Evolutionary conservation across 768 basidiomycete species (phyloP).

Genomic region (Trametes maxima): DNA sequence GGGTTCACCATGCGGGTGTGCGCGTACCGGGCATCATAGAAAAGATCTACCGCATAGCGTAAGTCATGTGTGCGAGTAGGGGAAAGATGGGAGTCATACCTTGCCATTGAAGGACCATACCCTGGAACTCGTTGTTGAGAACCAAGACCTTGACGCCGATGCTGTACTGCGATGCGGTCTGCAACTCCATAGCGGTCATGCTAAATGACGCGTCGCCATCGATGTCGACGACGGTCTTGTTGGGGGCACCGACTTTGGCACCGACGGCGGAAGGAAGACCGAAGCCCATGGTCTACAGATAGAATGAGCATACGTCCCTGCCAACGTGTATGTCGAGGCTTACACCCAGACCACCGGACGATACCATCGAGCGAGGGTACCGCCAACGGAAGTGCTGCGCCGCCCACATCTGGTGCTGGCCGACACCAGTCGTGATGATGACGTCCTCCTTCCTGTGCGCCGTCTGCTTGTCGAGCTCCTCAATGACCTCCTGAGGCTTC

Average conservation of each 20-base stretch:
- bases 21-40: slow-evolving; percentile 96
- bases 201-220: slow-evolving; percentile 98
- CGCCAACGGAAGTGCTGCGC: slow-evolving; percentile 94
- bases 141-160: slow-evolving; percentile 96
- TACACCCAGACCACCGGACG: slow-evolving; percentile 93
- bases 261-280: slow-evolving; percentile 94
- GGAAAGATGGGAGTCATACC: slow-evolving; percentile 47
- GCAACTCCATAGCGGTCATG: slow-evolving; percentile 99
- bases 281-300: slow-evolving; percentile 91
- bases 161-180: slow-evolving; percentile 85
- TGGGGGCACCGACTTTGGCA: slow-evolving; percentile 93
- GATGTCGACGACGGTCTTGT: slow-evolving; percentile 93
- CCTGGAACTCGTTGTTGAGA: slow-evolving; percentile 97
- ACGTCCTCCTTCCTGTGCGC: slow-evolving; percentile 82
- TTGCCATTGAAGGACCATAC: slow-evolving; percentile 99
- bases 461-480: slow-evolving; percentile 86
- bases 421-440: slow-evolving; percentile 91
- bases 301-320: slow-evolving; percentile 2
- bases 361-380: slow-evolving; percentile 83
- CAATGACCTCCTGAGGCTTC: slow-evolving; percentile 97
- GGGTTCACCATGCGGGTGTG: slow-evolving; percentile 97
- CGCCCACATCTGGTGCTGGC: slow-evolving; percentile 99
- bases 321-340: slow-evolving; percentile 35
- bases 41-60: slow-evolving; percentile 64
- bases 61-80: background rate